A percentile compares a stretch with the other conserved stretches of the same genome.
These are phyloP conservation scores for Blastocystis sp. DNA, from an alignment of 352 stramenopile genomes.

Conservation along the genomic window DNA sequence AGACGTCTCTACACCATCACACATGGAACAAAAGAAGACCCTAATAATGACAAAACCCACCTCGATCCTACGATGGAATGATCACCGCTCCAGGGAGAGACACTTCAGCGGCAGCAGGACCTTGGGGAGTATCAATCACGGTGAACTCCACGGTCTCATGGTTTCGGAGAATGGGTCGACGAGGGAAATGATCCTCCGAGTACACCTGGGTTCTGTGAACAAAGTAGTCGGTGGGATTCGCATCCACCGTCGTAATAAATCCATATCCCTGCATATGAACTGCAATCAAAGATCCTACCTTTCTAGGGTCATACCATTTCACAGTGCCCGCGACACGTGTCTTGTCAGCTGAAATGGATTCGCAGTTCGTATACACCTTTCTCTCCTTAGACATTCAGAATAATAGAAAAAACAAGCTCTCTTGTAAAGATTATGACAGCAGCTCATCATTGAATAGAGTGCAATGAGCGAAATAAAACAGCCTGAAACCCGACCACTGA, in stretches of 20 bases:
- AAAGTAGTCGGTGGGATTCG: constrained; percentile 47
- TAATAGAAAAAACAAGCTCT: neutral
- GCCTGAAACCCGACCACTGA: no score
- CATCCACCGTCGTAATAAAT: constrained; percentile 35
- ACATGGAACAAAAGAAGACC: neutral
- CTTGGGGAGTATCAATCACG: neutral
- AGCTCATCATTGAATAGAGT: neutral
- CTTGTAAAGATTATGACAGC: neutral
- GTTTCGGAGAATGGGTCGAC: neutral
- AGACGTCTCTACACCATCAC: constrained; percentile 34
- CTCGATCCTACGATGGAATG: constrained; percentile 3
- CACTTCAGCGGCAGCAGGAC: constrained; percentile 24
- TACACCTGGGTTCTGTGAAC: constrained; percentile 53
- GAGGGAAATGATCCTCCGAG: constrained; percentile 43
- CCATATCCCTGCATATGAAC: constrained; percentile 25
- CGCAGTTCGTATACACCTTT: constrained; percentile 5
- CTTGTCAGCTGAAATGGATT: constrained; percentile 47
- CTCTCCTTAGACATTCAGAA: neutral
- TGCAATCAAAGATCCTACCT: neutral
- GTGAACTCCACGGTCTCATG: constrained; percentile 30
- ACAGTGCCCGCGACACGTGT: constrained; percentile 16
- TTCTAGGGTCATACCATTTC: constrained; percentile 35
- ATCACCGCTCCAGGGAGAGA: constrained; percentile 28
- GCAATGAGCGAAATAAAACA: constrained; percentile 47
- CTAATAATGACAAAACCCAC: neutral